Base-by-base conservation (phyloP, 2,329 filamentous ascomycete species). In the Shiraia bambusicola region DNA sequence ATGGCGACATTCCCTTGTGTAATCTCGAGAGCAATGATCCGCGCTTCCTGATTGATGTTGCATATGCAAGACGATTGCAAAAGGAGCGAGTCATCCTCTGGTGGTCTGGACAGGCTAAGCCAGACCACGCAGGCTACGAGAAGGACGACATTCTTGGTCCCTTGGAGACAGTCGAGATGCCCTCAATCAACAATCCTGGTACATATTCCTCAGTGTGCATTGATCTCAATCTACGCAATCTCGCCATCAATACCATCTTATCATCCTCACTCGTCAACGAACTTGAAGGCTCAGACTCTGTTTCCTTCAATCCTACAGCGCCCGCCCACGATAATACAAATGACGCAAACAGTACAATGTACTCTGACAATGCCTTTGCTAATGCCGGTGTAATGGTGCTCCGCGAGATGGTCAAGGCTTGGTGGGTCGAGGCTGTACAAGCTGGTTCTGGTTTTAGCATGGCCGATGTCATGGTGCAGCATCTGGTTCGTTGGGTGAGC, bases 221-320 rank as follows among this genome's bases (percentile, higher is more conserved):
- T 49, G 93, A 99, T 56, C 72, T 99, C 11, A 89, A 94, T 49
- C 82, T 98, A 34, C 87, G 91, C 32, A 98, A 98, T 61, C 78
- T 99, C 11, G 87, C 90, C 4, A 97, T 98, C 72, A 98, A 98
- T 71, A 98, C 94, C 0, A 94, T 99, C 34, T 76, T 99, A 13
- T 96, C 93, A 0, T 95, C 92, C 0, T 95, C 93, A 0, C 80
- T 99, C 8, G 91, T 98, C 75, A 97, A 96, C 59, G 93, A 97
- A 53, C 83, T 95, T 2, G 93, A 98, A 64, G 92, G 92, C 1
- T 83, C 85, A 3, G 90, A 97, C 55, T 88, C 87, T 0, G 80
- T 94, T 15, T 84, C 90, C 0, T 87, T 96, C 65, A 95, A 95
- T 55, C 84, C 87, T 15, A 84, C 85, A 1, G 80, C 79, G 6